Percentiles rank a stretch among this genome's conserved stretches.
These are phyloP conservation scores for Colletotrichum costaricense DNA, from an alignment of 2,329 filamentous ascomycete genomes.

Conservation along the genomic window DNA sequence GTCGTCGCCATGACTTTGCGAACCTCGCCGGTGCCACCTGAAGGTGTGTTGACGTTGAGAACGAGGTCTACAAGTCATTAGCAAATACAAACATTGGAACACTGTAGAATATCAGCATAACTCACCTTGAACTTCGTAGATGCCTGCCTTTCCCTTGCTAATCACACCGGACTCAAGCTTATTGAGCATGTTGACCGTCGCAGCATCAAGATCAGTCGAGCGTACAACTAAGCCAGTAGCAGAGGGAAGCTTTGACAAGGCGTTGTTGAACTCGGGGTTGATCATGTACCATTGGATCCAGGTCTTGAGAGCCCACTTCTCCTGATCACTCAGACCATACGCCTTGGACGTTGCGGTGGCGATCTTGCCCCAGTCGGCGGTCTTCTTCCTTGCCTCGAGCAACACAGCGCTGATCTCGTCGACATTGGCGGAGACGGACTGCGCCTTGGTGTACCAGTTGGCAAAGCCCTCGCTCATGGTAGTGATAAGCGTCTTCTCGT, in stretches of 20 bases:
- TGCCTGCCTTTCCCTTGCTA: background rate
- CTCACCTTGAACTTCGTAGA: background rate
- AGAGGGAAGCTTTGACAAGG: background rate
- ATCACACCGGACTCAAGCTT: background rate
- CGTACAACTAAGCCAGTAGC: background rate
- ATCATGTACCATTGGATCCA: background rate
- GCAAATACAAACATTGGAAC: background rate
- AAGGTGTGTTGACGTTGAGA: background rate
- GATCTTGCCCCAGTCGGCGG: background rate
- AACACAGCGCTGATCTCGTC: background rate
- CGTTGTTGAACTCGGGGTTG: background rate
- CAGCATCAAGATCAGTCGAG: background rate
- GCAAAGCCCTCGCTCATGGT: background rate
- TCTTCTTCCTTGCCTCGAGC: background rate
- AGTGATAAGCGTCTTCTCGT: background rate
- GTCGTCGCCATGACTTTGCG: constrained; percentile 1
- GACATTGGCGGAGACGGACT: background rate
- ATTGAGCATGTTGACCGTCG: constrained; percentile 1
- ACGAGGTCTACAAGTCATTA: background rate
- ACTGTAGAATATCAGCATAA: background rate
- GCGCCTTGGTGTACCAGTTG: background rate
- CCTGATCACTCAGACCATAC: background rate
- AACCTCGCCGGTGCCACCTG: background rate
- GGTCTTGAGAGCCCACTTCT: background rate
- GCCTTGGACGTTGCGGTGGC: background rate